A percentile compares a stretch with the other conserved stretches of the same genome.
Evolutionary conservation across 129 eudicot genomes (phyloP).

Genomic region (Helianthus tuberosus): DNA sequence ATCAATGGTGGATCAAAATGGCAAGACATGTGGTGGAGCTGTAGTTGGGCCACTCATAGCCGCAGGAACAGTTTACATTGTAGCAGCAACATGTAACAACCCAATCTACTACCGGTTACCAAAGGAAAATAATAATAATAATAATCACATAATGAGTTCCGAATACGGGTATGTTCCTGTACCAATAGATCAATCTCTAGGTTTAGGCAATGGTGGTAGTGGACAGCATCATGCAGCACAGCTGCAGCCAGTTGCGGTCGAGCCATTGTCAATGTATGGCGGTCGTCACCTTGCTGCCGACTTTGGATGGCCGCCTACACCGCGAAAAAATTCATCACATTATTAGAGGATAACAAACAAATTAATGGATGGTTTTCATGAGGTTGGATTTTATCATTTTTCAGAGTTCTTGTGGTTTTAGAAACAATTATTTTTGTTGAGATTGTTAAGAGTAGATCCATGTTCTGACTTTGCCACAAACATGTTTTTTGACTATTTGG

Average conservation of each 20-base stretch:
- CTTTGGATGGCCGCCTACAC: constrained; percentile 56
- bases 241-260: constrained; percentile 12
- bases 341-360: constrained; percentile 16
- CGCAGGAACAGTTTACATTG: constrained; percentile 51
- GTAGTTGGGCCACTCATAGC: constrained; percentile 59
- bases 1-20: constrained; percentile 53
- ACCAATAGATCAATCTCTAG: constrained; percentile 19
- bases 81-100: constrained; percentile 54
- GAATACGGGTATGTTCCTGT: constrained; percentile 27
- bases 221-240: constrained; percentile 10
- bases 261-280: constrained; percentile 36
- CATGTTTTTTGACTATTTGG: too few relatives aligned
- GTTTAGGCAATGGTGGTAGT: constrained; percentile 29
- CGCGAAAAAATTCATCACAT: constrained; percentile 43
- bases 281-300: constrained; percentile 40
- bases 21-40: constrained; percentile 57
- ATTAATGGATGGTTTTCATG: neutral
- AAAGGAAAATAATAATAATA: constrained; percentile 32
- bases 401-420: neutral
- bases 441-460: neutral
- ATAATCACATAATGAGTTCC: neutral
- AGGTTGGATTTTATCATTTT: neutral
- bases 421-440: too few relatives aligned
- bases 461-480: neutral
- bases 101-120: constrained; percentile 53